phyloP scores from a whole-genome alignment of 1,139 yeast genomes.

The Yamadazyma epiphylla region DNA sequence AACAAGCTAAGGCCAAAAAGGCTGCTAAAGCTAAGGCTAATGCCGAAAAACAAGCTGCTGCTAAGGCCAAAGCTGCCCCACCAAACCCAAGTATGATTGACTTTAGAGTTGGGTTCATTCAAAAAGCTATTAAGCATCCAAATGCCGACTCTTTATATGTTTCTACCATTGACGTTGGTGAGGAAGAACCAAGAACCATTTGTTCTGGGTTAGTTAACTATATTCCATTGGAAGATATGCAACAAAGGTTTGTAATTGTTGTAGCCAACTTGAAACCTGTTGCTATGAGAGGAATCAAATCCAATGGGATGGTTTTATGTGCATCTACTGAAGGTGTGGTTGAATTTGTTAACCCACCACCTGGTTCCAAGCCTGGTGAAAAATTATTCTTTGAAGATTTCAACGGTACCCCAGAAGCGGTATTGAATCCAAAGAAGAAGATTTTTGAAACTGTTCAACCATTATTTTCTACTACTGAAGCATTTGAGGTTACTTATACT shows the following conservation, averaged over 20 bases:
- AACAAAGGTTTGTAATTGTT: conserved; percentile 46
- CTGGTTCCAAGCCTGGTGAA: conserved; percentile 94
- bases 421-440: conserved; percentile 97
- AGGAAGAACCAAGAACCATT: conserved; percentile 94
- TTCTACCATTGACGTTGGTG: conserved; percentile 95
- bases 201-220: conserved; percentile 79
- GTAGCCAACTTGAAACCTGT: conserved; percentile 63
- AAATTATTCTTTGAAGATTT: conserved; percentile 91
- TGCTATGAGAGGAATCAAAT: conserved; percentile 82
- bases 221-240: conserved; percentile 45
- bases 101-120: conserved; percentile 93
- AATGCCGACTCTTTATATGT: conserved; percentile 96
- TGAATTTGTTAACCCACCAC: conserved; percentile 94
- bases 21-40: conserved; percentile 70
- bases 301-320: conserved; percentile 95
- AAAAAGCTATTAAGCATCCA: conserved; percentile 95
- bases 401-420: conserved; percentile 85
- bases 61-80: conserved; percentile 54
- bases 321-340: conserved; percentile 70
- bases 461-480: conserved; percentile 73
- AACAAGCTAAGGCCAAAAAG: conserved; percentile 68
- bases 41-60: conserved; percentile 49
- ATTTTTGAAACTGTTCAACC: conserved; percentile 96
- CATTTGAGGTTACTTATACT: conserved; percentile 74
- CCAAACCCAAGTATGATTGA: conserved; percentile 84